Evolutionary conservation across 2,329 filamentous ascomycete species (phyloP).

Genomic region (Colletotrichum ledebouriae): DNA sequence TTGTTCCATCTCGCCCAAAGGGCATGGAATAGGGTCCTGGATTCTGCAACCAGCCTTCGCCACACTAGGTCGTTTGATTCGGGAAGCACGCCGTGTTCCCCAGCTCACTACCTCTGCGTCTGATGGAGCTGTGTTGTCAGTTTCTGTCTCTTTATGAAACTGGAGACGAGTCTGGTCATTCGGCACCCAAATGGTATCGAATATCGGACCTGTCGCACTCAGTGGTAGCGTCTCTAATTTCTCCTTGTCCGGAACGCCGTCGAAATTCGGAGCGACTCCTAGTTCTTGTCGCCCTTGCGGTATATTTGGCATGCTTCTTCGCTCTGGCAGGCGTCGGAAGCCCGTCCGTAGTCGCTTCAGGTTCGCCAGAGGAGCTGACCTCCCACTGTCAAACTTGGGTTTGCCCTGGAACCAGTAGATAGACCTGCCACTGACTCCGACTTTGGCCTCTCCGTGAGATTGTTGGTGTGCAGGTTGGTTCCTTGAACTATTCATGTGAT

Average conservation of each 20-base stretch:
- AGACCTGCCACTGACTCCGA: neutral
- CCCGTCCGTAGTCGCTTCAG: no score
- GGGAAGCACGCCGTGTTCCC: neutral
- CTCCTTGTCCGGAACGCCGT: neutral
- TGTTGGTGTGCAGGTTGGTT: neutral
- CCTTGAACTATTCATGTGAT: neutral
- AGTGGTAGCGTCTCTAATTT: neutral
- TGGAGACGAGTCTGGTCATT: neutral
- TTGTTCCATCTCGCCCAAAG: neutral
- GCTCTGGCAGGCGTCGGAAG: neutral
- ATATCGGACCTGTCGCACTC: neutral
- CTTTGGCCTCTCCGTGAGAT: neutral
- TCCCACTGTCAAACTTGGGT: neutral
- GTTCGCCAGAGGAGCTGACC: neutral
- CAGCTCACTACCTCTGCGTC: neutral
- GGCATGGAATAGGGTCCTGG: neutral
- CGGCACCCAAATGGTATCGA: neutral
- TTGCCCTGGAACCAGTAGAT: neutral
- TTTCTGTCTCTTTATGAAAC: neutral
- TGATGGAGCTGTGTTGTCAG: neutral
- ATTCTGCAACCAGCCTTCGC: neutral
- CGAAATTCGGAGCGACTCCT: neutral
- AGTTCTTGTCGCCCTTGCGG: neutral
- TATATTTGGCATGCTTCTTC: slow-evolving; percentile 9
- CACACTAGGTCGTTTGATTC: neutral